These are phyloP conservation scores for Cutaneotrichosporon spelunceum DNA, from an alignment of 1,284 basidiomycete species.

Conservation along the genomic window DNA sequence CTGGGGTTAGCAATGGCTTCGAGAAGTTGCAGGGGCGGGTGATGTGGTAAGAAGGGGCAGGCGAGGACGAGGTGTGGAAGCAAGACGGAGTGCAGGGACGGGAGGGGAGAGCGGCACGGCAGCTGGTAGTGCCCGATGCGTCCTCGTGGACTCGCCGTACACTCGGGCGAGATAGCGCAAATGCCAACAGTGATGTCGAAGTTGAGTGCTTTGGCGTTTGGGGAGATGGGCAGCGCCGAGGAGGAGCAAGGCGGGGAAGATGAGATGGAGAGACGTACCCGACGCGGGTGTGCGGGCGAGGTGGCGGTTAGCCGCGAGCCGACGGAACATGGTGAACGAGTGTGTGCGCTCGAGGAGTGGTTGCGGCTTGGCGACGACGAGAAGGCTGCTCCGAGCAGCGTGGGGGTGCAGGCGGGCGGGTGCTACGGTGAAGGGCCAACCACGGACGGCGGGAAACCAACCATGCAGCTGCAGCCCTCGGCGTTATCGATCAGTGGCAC, in stretches of 20 bases:
- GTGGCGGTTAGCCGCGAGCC: constrained; percentile 31
- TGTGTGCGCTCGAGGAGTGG: background rate
- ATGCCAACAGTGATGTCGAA: background rate
- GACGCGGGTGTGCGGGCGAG: constrained; percentile 24
- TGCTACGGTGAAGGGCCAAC: background rate
- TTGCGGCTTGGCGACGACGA: background rate
- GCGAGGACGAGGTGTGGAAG: background rate
- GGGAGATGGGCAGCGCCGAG: background rate
- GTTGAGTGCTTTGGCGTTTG: background rate
- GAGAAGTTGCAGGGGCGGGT: too few species aligned
- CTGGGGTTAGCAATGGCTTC: constrained; percentile 20
- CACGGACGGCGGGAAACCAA: background rate
- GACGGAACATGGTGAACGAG: constrained; percentile 26
- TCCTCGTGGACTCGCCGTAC: background rate
- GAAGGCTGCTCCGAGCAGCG: background rate
- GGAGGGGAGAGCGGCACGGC: background rate
- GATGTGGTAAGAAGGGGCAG: too few species aligned
- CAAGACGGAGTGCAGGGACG: background rate
- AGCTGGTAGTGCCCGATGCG: background rate
- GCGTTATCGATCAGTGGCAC: background rate
- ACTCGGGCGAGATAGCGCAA: background rate
- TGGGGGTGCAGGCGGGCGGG: background rate
- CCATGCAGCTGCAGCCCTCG: background rate
- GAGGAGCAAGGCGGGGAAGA: too few species aligned
- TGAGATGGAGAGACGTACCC: constrained; percentile 1